Evolutionary conservation across 2,329 filamentous ascomycete species (phyloP).

Genomic region (Epichloe scottii): DNA sequence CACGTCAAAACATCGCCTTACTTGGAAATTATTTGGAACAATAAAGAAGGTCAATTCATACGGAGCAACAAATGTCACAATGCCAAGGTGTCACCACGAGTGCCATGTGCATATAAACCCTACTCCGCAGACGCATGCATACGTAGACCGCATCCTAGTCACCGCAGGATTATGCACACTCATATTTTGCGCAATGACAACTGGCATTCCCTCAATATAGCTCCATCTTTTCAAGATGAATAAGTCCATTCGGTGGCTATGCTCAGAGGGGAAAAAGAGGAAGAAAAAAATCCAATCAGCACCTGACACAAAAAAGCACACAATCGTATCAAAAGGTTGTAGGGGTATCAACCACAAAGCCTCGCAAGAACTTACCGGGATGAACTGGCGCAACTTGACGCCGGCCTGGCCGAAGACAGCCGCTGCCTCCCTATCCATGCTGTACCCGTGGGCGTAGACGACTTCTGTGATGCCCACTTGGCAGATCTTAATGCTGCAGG

Average conservation of each 20-base stretch:
- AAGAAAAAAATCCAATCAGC: background rate
- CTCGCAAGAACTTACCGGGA: conserved; percentile 47
- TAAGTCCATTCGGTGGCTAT: conserved; percentile 51
- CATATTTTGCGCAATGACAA: too few relatives aligned
- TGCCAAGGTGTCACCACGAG: too few relatives aligned
- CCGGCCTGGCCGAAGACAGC: conserved; percentile 74
- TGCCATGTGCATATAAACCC: too few relatives aligned
- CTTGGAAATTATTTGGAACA: too few relatives aligned
- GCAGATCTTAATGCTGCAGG: conserved; percentile 96
- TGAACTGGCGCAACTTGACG: conserved; percentile 76
- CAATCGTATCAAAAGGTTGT: too few relatives aligned
- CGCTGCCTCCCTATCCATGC: conserved; percentile 81
- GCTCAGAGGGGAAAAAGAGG: background rate
- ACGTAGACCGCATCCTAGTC: too few relatives aligned
- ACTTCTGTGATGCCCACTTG: conserved; percentile 95
- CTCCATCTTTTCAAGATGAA: conserved; percentile 46
- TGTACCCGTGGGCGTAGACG: conserved; percentile 86
- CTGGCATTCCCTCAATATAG: conserved; percentile 14
- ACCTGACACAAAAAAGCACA: background rate
- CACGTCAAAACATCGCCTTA: too few relatives aligned
- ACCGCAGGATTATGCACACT: too few relatives aligned
- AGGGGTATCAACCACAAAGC: background rate
- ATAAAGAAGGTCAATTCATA: too few relatives aligned
- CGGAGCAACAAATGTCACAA: too few relatives aligned
- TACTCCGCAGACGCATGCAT: too few relatives aligned